Evolutionary conservation across 2,329 filamentous ascomycete species (phyloP).

Genomic region (Alternaria tenuissima): DNA sequence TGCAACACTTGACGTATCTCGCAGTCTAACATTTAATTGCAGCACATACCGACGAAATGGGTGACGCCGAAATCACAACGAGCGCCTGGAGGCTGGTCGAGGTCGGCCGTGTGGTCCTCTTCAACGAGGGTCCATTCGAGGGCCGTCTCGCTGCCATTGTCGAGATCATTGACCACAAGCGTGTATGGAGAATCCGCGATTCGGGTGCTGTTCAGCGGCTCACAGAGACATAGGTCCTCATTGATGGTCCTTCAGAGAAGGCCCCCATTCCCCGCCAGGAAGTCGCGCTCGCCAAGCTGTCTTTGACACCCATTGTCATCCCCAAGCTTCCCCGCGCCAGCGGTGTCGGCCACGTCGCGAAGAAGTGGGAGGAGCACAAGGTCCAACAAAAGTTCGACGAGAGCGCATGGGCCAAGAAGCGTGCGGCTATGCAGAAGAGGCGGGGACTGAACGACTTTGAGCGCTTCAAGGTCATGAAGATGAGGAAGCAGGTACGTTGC

Average conservation of each 20-base stretch:
- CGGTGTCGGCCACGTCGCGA: constrained; percentile 83
- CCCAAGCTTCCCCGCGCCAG: constrained; percentile 84
- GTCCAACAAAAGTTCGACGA: constrained; percentile 94
- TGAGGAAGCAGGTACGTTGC: constrained; percentile 92
- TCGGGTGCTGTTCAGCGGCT: constrained; percentile 35
- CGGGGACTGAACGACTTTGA: constrained; percentile 96
- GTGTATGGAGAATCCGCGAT: constrained; percentile 73
- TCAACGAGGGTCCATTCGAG: constrained; percentile 81
- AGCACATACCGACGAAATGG: constrained; percentile 55
- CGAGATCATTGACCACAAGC: constrained; percentile 99
- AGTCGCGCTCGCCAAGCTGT: constrained; percentile 79
- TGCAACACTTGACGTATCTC: constrained; percentile 27
- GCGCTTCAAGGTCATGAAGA: constrained; percentile 99
- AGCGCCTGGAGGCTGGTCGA: constrained; percentile 85
- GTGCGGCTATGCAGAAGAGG: constrained; percentile 83
- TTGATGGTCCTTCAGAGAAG: constrained; percentile 89
- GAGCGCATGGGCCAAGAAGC: constrained; percentile 94
- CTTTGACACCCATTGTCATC: constrained; percentile 90
- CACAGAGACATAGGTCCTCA: constrained; percentile 74
- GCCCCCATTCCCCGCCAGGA: constrained; percentile 87
- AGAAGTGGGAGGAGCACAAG: constrained; percentile 87
- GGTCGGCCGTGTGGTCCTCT: constrained; percentile 95
- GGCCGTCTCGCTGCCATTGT: constrained; percentile 93
- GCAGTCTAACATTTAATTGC: constrained; percentile 36
- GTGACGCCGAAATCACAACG: constrained; percentile 59